Conservation (phyloP, 1,284 basidiomycete genomes). For the Sanghuangporus sanghuang region DNA sequence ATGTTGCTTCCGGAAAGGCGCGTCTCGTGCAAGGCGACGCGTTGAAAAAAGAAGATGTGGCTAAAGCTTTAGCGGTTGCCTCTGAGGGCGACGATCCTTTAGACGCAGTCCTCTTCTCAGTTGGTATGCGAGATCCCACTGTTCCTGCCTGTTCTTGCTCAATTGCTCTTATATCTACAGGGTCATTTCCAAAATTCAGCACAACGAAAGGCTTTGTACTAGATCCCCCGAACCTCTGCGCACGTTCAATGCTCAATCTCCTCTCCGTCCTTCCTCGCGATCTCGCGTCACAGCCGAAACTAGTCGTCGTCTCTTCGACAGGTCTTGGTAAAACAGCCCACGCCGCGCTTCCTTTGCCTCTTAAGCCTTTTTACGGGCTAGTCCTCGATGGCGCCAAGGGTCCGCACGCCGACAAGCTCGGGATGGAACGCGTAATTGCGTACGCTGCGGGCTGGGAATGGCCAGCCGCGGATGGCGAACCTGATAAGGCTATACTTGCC, state of each 20-base stretch:
- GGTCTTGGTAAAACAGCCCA: constrained; percentile 45
- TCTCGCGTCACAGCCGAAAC: constrained; percentile 33
- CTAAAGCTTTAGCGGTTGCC: constrained; percentile 40
- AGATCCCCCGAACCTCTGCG: constrained; percentile 45
- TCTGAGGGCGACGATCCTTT: constrained; percentile 27
- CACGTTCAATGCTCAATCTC: constrained; percentile 42
- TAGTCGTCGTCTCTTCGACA: constrained; percentile 47
- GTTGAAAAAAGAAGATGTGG: constrained; percentile 38
- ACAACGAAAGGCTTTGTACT: constrained; percentile 39
- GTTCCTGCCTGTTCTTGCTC: not conserved
- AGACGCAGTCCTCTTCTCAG: constrained; percentile 44
- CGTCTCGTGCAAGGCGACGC: constrained; percentile 49
- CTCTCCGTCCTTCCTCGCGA: constrained; percentile 39
- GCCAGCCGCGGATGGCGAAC: constrained; percentile 29
- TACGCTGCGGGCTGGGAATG: constrained; percentile 40
- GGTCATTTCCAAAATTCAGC: constrained; percentile 37
- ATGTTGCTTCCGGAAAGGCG: constrained; percentile 38
- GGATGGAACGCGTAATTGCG: constrained; percentile 42
- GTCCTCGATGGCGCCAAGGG: constrained; percentile 26
- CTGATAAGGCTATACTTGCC: constrained; percentile 17
- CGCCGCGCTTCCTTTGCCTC: constrained; percentile 38
- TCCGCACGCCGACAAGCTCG: constrained; percentile 55
- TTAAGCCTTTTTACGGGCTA: constrained; percentile 44
- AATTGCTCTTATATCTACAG: constrained; percentile 24
- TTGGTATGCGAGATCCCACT: constrained; percentile 28